Evolutionary conservation across 2,329 filamentous ascomycete species (phyloP).

Genomic region (Knoxdaviesia proteae): DNA sequence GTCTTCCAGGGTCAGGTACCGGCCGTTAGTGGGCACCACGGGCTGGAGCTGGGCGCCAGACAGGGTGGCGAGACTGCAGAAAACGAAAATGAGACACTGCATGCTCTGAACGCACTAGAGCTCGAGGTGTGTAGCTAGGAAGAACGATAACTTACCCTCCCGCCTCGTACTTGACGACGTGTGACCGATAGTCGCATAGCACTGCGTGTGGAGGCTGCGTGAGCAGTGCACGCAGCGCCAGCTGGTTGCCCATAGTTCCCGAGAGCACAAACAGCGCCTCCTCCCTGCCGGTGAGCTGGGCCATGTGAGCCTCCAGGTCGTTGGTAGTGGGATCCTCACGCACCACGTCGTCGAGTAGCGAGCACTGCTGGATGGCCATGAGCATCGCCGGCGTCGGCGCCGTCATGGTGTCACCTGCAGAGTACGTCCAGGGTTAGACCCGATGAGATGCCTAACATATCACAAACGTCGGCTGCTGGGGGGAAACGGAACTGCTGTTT

Average conservation of each 20-base stretch:
- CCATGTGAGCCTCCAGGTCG: constrained; percentile 54
- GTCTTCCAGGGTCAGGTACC: constrained; percentile 59
- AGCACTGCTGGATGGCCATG: constrained; percentile 50
- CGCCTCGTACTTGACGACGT: constrained; percentile 51
- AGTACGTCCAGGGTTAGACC: constrained; percentile 3
- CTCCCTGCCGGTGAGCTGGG: constrained; percentile 53
- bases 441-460: too few relatives aligned
- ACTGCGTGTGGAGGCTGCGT: constrained; percentile 62
- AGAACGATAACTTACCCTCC: constrained; percentile 24
- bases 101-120: neutral
- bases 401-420: constrained; percentile 35
- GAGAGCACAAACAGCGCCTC: constrained; percentile 64
- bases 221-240: constrained; percentile 60
- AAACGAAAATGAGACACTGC: neutral
- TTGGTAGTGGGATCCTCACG: constrained; percentile 61
- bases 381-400: constrained; percentile 69
- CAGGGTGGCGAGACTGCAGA: constrained; percentile 41
- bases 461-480: too few relatives aligned
- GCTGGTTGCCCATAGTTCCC: constrained; percentile 87
- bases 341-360: constrained; percentile 69
- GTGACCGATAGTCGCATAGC: constrained; percentile 57
- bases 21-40: constrained; percentile 47
- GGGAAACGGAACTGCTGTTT: too few relatives aligned
- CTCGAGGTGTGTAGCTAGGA: neutral
- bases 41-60: constrained; percentile 50